Conservation (phyloP, 805 yeast genomes). For the Candida mattraensis region DNA sequence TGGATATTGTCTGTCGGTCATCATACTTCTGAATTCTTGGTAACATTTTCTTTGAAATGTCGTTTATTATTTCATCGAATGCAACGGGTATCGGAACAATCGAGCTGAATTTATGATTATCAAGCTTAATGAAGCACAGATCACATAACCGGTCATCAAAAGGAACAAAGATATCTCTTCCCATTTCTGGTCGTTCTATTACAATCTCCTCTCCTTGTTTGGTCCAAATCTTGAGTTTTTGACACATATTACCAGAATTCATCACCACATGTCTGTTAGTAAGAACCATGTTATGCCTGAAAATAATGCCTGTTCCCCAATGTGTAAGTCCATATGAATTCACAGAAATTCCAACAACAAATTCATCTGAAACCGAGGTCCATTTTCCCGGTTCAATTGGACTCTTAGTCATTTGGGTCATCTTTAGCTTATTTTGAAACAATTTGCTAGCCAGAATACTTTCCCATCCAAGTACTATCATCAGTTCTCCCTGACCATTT, state of each 20-base stretch:
- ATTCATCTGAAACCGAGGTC: background rate
- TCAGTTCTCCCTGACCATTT: conserved; percentile 48
- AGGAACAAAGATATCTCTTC: conserved; percentile 30
- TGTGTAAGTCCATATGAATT: conserved; percentile 10
- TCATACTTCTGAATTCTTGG: background rate
- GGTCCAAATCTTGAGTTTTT: conserved; percentile 15
- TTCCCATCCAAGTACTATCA: conserved; percentile 26
- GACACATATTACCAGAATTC: conserved; percentile 13
- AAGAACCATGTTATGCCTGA: conserved; percentile 32
- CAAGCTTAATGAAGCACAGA: conserved; percentile 37
- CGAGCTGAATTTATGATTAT: conserved; percentile 4
- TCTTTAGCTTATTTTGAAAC: no score
- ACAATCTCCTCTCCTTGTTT: background rate
- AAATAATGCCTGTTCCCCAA: conserved; percentile 49
- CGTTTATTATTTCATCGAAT: background rate
- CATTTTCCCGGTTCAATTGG: background rate
- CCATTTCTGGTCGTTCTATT: conserved; percentile 9
- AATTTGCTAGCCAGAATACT: conserved; percentile 9
- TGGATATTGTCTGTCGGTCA: conserved; percentile 26
- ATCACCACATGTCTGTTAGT: conserved; percentile 44
- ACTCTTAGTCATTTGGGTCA: no score
- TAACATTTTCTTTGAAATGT: background rate
- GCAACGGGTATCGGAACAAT: conserved; percentile 2
- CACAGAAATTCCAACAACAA: conserved; percentile 20
- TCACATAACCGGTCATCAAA: conserved; percentile 33